A percentile compares a stretch with the other conserved stretches of the same genome.
phyloP scores from a whole-genome alignment of 306 rosid species.

The Neltuma alba region DNA sequence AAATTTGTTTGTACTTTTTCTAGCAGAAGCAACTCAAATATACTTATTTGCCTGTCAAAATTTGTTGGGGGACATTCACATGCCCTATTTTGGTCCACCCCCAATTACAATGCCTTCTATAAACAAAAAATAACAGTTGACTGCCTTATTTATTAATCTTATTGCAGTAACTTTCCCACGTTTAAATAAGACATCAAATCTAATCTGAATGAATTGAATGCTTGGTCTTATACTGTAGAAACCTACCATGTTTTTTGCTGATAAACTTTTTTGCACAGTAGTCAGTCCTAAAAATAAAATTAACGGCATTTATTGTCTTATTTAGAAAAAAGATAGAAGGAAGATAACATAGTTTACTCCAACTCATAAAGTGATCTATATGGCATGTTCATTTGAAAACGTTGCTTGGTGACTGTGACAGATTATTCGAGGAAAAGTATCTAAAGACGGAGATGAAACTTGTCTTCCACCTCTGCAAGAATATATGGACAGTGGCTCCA shows the following conservation, averaged over 20 bases:
- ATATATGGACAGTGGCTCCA: background rate
- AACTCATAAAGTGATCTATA: background rate
- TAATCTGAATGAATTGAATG: background rate
- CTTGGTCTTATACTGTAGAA: no score
- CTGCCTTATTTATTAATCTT: no score
- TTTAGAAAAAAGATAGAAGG: background rate
- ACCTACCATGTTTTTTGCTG: no score
- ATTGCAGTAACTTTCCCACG: background rate
- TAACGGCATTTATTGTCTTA: background rate
- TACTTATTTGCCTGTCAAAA: background rate
- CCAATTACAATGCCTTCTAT: background rate
- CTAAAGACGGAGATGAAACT: conserved; percentile 13
- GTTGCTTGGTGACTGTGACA: background rate
- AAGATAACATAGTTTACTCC: background rate
- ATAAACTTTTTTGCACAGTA: background rate
- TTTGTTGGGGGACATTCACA: background rate
- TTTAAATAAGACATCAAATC: no score
- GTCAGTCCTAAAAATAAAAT: background rate
- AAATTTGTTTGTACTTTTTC: background rate
- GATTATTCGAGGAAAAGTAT: conserved; percentile 8
- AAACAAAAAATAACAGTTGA: no score
- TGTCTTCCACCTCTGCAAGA: conserved; percentile 23
- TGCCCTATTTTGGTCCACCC: background rate
- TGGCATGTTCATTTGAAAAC: background rate
- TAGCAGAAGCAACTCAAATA: background rate